These are phyloP conservation scores for Paraurostyla sp. DNA, from an alignment of 73 alveolate genomes.

Conservation along the genomic window DNA sequence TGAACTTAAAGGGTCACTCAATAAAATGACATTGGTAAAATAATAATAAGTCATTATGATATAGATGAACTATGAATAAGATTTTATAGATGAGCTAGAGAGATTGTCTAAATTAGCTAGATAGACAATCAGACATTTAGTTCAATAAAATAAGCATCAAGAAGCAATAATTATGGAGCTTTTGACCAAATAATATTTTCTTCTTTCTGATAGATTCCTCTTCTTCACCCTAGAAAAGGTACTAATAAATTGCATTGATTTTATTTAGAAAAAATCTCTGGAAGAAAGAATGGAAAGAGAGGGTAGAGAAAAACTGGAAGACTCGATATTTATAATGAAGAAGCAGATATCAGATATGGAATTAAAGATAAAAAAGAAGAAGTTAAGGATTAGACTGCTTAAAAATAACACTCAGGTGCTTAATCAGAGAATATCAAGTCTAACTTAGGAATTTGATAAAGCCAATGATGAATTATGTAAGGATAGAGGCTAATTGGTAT, in stretches of 20 bases:
- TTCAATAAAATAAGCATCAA: not conserved
- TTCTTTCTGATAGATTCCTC: not conserved
- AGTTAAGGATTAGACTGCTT: not conserved
- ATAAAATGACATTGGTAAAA: not conserved
- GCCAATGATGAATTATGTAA: not conserved
- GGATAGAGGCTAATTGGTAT: not conserved
- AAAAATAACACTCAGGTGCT: not conserved
- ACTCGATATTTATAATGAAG: not conserved
- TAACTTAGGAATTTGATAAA: conserved; percentile 1
- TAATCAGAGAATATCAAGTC: not conserved
- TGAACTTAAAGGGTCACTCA: not conserved
- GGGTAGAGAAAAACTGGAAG: not conserved
- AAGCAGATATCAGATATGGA: not conserved
- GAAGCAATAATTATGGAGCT: conserved; percentile 27
- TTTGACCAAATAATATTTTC: not conserved
- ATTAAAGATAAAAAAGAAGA: not conserved
- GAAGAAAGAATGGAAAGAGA: not conserved
- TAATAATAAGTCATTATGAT: not conserved
- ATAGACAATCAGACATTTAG: conserved; percentile 23
- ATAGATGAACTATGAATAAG: not conserved
- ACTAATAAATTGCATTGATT: no score
- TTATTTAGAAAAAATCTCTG: not conserved
- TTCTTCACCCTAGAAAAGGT: not conserved
- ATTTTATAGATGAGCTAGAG: not conserved
- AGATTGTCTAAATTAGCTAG: not conserved